phyloP scores from a whole-genome alignment of 257 asterid species.

The Solanum ossicruentum region DNA sequence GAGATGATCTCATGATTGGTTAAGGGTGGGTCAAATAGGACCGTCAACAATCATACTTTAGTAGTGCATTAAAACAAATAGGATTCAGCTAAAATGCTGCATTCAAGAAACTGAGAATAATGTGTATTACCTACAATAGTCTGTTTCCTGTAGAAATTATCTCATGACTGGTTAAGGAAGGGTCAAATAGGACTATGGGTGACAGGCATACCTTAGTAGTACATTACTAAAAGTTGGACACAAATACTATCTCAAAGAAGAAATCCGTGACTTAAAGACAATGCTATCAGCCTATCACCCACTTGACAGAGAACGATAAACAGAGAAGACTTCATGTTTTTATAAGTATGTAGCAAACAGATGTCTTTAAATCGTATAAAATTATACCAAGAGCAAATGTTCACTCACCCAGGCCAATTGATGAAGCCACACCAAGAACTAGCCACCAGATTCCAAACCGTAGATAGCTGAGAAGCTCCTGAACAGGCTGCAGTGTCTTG shows the following conservation, averaged over 20 bases:
- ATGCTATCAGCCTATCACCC: background rate
- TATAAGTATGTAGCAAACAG: background rate
- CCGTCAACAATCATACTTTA: background rate
- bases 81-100: background rate
- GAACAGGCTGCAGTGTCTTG: constrained; percentile 11
- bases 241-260: background rate
- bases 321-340: background rate
- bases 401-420: constrained; percentile 25
- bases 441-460: constrained; percentile 28
- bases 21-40: background rate
- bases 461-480: constrained; percentile 13
- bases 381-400: background rate
- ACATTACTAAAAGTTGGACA: background rate
- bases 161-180: background rate
- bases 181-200: background rate
- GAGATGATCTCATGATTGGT: background rate
- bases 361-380: background rate
- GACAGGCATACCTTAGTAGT: background rate
- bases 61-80: background rate
- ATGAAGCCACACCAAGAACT: constrained; percentile 31
- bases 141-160: background rate
- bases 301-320: background rate
- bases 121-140: background rate
- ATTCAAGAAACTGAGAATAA: background rate
- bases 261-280: background rate